phyloP scores from a whole-genome alignment of 306 rosid genomes.

The Ammopiptanthus mongolicus region DNA sequence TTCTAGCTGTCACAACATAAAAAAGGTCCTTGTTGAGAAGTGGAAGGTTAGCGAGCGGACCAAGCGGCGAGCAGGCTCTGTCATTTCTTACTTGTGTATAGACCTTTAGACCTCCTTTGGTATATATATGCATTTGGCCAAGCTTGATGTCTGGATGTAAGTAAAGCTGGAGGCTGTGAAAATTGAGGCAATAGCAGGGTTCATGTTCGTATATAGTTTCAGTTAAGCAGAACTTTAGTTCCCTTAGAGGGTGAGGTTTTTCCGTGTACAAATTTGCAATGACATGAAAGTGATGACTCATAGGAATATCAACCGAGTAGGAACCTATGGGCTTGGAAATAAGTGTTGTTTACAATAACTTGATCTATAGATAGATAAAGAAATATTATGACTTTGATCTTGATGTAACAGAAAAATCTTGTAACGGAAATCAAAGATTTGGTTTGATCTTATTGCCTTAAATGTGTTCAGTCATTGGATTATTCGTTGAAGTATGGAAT shows the following conservation, averaged over 20 bases:
- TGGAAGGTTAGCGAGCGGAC: slow-evolving; percentile 93
- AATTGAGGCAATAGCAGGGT: not conserved
- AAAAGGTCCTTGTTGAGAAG: slow-evolving; percentile 90
- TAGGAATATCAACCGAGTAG: slow-evolving; percentile 15
- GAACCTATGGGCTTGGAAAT: not conserved
- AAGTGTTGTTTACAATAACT: not conserved
- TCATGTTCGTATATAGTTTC: not conserved
- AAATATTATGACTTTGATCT: not conserved
- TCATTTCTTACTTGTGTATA: slow-evolving; percentile 75
- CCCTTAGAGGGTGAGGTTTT: not conserved
- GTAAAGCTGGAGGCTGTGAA: slow-evolving; percentile 3
- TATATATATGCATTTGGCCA: slow-evolving; percentile 1
- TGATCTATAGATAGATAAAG: not conserved
- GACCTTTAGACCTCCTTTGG: slow-evolving; percentile 45
- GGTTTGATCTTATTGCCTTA: not conserved
- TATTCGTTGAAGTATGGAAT: not conserved
- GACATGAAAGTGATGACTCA: not conserved
- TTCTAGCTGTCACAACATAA: slow-evolving; percentile 76
- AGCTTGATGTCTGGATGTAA: not conserved
- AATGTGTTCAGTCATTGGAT: not conserved
- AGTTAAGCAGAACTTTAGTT: not conserved
- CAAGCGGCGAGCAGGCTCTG: slow-evolving; percentile 72
- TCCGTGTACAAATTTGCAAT: slow-evolving; percentile 5
- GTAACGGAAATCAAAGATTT: not conserved
- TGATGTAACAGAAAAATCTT: not conserved